Evolutionary conservation across 768 basidiomycete genomes (phyloP), one percentile per base, ranked within the genome.

Genomic region (Mrakia frigida): DNA sequence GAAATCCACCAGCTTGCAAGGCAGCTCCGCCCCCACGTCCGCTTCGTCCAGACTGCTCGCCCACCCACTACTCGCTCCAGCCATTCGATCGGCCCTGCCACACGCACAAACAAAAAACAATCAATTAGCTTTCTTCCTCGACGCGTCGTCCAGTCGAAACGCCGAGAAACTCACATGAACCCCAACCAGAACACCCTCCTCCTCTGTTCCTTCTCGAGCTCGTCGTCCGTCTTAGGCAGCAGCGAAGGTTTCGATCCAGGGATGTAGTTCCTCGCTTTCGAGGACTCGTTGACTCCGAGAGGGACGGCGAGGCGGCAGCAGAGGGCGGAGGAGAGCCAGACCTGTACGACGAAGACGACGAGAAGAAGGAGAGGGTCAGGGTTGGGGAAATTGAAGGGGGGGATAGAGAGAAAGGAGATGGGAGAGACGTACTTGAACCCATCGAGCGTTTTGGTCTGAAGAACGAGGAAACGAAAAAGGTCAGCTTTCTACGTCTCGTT

Each of bases 171-270:
- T 31, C 6, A 35, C 68, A 70, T 70, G 73, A 78, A 73, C 21
- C 72, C 77, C 14, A 39, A 53, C 77, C 77, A 78, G 46, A 78
- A 74, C 31, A 74, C 59, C 14, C 77, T 39, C 35, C 69, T 53
- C 31, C 77, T 56, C 23, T 31, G 23, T n/a, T 78, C 72, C 41
- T 59, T 53, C 46, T 78, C 77, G 28, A 78, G n/a, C 0, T 37
- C 53, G 60, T 78, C 73, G 16, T 61, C 72, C 67, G 73, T 53
- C 56, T 28, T 35, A 2, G 72, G 52, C 16, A 78, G 60, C n/a
- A 74, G 35, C 11, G 63, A 41, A 14, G 77, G 77, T 52, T 78
- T 78, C 33, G 52, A 46, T 9, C 73, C 77, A 1, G 77, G 52
- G n/a, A 70, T 59, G 33, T 52, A 43, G 61, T 37, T 59, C 23